phyloP scores from a whole-genome alignment of 1,284 basidiomycete genomes.

The Omphalotus olearius region DNA sequence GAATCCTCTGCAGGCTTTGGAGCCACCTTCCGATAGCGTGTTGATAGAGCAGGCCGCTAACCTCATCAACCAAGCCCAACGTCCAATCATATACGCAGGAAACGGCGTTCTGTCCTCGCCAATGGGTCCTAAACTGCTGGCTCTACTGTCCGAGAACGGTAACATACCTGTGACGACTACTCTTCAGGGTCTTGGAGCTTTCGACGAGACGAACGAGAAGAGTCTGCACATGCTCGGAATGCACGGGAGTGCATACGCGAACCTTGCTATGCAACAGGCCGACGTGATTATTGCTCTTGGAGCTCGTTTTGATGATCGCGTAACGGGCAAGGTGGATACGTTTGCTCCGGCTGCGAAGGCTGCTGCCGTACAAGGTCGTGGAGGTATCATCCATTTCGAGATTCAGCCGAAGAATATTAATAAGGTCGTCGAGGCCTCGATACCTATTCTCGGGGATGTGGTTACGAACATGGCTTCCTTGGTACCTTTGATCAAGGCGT shows the following conservation, averaged over 20 bases:
- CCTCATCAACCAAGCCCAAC: slow-evolving; percentile 89
- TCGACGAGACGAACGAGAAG: slow-evolving; percentile 86
- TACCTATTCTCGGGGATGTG: slow-evolving; percentile 94
- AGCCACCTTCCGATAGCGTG: slow-evolving; percentile 59
- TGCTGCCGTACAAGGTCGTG: slow-evolving; percentile 82
- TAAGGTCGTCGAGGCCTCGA: slow-evolving; percentile 95
- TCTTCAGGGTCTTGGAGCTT: slow-evolving; percentile 92
- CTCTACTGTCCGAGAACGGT: slow-evolving; percentile 76
- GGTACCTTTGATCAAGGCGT: slow-evolving; percentile 71
- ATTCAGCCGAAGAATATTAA: slow-evolving; percentile 99
- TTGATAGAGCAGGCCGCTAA: slow-evolving; percentile 82
- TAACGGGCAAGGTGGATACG: slow-evolving; percentile 86
- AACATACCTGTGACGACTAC: slow-evolving; percentile 98
- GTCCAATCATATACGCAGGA: slow-evolving; percentile 93
- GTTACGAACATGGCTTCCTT: slow-evolving; percentile 78
- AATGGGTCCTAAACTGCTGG: slow-evolving; percentile 81
- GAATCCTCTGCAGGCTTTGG: slow-evolving; percentile 61
- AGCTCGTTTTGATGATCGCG: slow-evolving; percentile 96
- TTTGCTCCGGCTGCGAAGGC: slow-evolving; percentile 91
- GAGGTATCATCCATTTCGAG: slow-evolving; percentile 99
- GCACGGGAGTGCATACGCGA: slow-evolving; percentile 98
- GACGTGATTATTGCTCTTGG: slow-evolving; percentile 98
- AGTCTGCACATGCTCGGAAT: slow-evolving; percentile 98
- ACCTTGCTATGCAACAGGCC: slow-evolving; percentile 95
- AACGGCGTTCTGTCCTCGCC: slow-evolving; percentile 86